Base-by-base conservation (phyloP, 2,329 filamentous ascomycete species). In the Arthrobotrys entomopaga region DNA sequence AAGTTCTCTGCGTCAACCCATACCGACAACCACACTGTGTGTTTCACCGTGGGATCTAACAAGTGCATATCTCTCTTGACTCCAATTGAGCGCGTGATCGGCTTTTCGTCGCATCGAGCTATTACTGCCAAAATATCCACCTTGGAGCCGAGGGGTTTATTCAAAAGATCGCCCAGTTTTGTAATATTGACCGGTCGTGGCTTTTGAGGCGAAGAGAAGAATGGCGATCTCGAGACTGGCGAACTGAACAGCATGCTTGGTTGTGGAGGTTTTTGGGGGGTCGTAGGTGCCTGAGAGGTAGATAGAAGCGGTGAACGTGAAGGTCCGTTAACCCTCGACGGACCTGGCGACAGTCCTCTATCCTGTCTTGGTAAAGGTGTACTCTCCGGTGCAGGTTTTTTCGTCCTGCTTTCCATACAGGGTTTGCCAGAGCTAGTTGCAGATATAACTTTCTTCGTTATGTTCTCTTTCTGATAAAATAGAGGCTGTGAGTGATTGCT, bases 61-160 rank as follows among this genome's bases (percentile, higher is more conserved):
- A 76, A 22, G 22, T 59, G 69, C 52, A 57, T 52, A 29, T 77
- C 70, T 57, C 77, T 67, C 48, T 77, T 78, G 38, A 76, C 34
- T 43, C 76, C 70, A 38, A 60, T 76, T 5, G 71, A 60, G 8
- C 76, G 77, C 26, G 54, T 70, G 43, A 76, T 59, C 16, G 72
- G 65, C 19, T 57, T 42, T 26, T 60, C 49, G 40, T 64, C 60
- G 26, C 59, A 63, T 11, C 29, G 34, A 10, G 38, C 34, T 24
- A 76, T 71, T n/a, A 64, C 46, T 15, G 61, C 20, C 24, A 71
- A 34, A 16, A 69, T 43, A 40, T 58, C 60, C 19, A 69, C 34
- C 42, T 54, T 70, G 29, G 26, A 64, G 19, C 24, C 60, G 10
- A 60, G n/a, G 11, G 69, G 48, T 24, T 74, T 76, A 53, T 67